Percentiles rank a stretch among this genome's conserved stretches.
These are phyloP conservation scores for Picochlorum sp. DNA, from an alignment of 139 green algal species.

Conservation along the genomic window DNA sequence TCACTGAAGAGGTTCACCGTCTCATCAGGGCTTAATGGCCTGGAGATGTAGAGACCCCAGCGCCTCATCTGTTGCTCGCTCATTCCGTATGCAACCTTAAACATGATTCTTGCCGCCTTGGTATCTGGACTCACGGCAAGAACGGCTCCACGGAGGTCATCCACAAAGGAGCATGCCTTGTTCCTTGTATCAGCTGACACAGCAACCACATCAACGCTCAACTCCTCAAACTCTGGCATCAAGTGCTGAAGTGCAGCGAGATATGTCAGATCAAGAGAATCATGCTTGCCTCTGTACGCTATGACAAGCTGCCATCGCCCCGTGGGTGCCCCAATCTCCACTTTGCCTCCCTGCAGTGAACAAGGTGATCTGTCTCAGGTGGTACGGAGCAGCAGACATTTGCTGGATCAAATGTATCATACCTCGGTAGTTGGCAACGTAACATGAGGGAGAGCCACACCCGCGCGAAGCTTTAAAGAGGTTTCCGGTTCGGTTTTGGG, in stretches of 20 bases:
- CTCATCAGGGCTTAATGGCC: conserved; percentile 33
- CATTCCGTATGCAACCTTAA: conserved; percentile 38
- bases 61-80: conserved; percentile 37
- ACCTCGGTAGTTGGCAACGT: conserved; percentile 30
- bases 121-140: conserved; percentile 35
- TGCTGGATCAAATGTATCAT: background rate
- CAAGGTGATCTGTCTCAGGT: background rate
- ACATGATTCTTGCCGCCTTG: conserved; percentile 26
- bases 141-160: conserved; percentile 31
- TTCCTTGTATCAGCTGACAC: conserved; percentile 37
- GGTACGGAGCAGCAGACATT: background rate
- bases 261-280: conserved; percentile 41
- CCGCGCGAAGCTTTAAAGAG: conserved; percentile 27
- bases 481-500: conserved; percentile 1
- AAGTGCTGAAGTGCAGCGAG: conserved; percentile 34
- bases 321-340: conserved; percentile 47
- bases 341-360: conserved; percentile 29
- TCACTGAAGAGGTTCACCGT: conserved; percentile 25
- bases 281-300: conserved; percentile 44
- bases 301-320: conserved; percentile 50
- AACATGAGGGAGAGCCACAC: conserved; percentile 32
- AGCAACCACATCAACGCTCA: conserved; percentile 43
- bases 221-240: conserved; percentile 43
- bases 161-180: conserved; percentile 34
- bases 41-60: conserved; percentile 42